Evolutionary conservation across 495 filamentous ascomycete species (phyloP).

Genomic region (Astrothelium subdiscretum): DNA sequence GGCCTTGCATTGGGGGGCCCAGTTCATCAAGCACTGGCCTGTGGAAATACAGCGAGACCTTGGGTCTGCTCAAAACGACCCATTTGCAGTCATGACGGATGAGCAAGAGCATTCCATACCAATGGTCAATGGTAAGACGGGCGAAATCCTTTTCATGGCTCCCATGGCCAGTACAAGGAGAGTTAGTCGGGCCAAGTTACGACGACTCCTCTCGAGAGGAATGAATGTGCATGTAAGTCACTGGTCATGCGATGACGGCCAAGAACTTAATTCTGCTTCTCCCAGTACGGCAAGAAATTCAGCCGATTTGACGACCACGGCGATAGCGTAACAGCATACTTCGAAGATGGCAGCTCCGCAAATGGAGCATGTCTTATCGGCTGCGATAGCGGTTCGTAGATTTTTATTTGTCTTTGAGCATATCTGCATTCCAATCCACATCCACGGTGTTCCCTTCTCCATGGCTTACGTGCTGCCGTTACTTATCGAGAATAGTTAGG

Average conservation of each 20-base stretch:
- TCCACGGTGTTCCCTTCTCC: not conserved
- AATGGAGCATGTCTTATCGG: not conserved
- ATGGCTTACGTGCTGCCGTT: not conserved
- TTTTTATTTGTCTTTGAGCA: too few species aligned
- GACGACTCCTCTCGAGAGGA: constrained; percentile 25
- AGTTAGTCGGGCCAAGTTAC: constrained; percentile 30
- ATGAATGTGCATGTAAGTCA: constrained; percentile 30
- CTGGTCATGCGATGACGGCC: too few species aligned
- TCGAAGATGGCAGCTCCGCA: not conserved
- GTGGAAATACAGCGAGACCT: constrained; percentile 21
- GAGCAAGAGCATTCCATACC: constrained; percentile 25
- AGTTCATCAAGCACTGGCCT: not conserved
- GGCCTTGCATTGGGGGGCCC: constrained; percentile 36
- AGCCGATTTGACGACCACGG: not conserved
- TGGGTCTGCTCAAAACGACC: constrained; percentile 22
- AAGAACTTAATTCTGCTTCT: not conserved
- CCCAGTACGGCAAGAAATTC: not conserved
- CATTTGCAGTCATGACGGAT: constrained; percentile 21
- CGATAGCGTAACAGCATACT: not conserved
- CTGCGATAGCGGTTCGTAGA: not conserved
- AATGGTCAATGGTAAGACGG: constrained; percentile 35
- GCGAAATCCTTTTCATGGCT: constrained; percentile 28
- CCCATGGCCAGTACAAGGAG: constrained; percentile 30
- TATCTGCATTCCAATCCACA: too few species aligned
- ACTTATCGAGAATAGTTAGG: not conserved